Percentiles rank a stretch among this genome's conserved stretches.
These are phyloP conservation scores for Calonectria leucothoes DNA, from an alignment of 2,329 filamentous ascomycete species.

Conservation along the genomic window DNA sequence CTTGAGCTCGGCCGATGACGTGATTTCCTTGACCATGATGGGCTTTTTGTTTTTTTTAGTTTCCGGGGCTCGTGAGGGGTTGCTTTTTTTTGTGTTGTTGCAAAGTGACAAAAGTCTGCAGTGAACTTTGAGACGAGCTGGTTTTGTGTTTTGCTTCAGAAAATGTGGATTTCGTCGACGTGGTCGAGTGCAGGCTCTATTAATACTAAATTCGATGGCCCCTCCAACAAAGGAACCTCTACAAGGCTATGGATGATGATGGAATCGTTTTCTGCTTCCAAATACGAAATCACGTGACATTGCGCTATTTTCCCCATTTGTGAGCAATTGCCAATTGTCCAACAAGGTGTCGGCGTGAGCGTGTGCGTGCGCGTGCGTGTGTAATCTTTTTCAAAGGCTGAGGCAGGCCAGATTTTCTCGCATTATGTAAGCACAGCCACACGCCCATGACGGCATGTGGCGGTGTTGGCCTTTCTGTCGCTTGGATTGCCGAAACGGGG, in stretches of 20 bases:
- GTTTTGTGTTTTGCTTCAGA: no score
- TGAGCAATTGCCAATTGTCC: background rate
- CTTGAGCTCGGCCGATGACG: constrained; percentile 47
- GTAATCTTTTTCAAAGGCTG: background rate
- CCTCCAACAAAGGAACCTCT: constrained; percentile 18
- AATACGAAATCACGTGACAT: constrained; percentile 35
- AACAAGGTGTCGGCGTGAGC: background rate
- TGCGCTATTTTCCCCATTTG: constrained; percentile 31
- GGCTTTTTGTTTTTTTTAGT: no score
- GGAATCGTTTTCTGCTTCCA: constrained; percentile 37
- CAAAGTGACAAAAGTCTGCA: background rate
- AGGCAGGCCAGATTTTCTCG: background rate
- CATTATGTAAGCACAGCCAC: constrained; percentile 12
- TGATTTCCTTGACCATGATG: constrained; percentile 45
- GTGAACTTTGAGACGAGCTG: background rate
- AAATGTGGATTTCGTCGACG: background rate
- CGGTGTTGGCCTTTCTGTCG: background rate
- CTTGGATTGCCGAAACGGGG: background rate
- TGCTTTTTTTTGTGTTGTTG: background rate
- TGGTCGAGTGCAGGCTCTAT: background rate
- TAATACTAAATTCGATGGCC: constrained; percentile 8
- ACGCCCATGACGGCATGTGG: background rate
- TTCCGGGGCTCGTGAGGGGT: background rate
- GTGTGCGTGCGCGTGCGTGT: no score
- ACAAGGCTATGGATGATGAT: constrained; percentile 29